Evolutionary conservation across 768 basidiomycete species (phyloP).

Genomic region (Leccinum olivaceopallidum): DNA sequence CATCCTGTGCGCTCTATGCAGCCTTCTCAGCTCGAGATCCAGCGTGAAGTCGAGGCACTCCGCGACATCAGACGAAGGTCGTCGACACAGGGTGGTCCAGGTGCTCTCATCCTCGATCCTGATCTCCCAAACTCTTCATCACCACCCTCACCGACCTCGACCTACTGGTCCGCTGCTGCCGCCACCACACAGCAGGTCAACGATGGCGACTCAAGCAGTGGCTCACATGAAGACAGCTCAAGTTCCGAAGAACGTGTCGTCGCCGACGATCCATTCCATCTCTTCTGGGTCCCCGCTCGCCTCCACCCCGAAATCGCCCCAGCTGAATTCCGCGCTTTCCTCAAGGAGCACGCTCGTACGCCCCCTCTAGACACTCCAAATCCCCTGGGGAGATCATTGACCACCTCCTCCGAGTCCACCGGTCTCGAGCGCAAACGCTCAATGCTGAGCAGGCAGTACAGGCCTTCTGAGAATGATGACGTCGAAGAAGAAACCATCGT

Average conservation of each 20-base stretch:
- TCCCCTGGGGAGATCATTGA: conserved; percentile 43
- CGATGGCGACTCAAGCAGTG: conserved; percentile 46
- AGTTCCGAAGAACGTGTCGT: conserved; percentile 36
- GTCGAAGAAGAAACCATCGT: conserved; percentile 72
- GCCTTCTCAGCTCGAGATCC: conserved; percentile 82
- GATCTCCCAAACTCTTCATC: conserved; percentile 82
- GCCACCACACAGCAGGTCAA: conserved; percentile 35
- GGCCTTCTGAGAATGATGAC: conserved; percentile 75
- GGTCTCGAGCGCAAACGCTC: conserved; percentile 82
- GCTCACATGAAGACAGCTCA: conserved; percentile 41
- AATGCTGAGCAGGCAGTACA: conserved; percentile 94
- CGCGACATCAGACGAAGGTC: conserved; percentile 85
- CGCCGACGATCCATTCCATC: conserved; percentile 79
- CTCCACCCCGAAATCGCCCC: conserved; percentile 98
- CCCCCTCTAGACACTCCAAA: conserved; percentile 51
- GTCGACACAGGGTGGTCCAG: conserved; percentile 68
- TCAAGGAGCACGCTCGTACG: conserved; percentile 85
- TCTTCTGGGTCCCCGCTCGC: conserved; percentile 98
- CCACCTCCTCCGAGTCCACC: conserved; percentile 36
- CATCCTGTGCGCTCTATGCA: conserved; percentile 44
- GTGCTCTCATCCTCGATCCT: conserved; percentile 84
- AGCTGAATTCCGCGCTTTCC: conserved; percentile 90
- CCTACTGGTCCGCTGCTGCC: conserved; percentile 47
- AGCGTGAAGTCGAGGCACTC: conserved; percentile 83
- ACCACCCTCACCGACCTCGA: conserved; percentile 54